Conservation (phyloP, 192 early-diverging fungal species). For the Funneliformis geosporum region DNA sequence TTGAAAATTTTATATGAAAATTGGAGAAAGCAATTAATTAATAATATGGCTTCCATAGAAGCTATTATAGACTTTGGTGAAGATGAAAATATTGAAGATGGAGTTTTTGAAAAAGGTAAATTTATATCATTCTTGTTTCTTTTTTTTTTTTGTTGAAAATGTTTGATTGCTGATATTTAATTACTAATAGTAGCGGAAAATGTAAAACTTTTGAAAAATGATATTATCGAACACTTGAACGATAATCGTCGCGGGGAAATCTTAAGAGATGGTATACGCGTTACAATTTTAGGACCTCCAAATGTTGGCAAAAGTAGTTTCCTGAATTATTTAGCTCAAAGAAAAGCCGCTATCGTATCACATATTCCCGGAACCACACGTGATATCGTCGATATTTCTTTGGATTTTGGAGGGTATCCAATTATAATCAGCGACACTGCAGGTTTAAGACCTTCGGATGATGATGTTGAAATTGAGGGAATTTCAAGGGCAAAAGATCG, state of each 20-base stretch:
- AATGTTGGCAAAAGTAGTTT: conserved; percentile 83
- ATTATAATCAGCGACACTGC: conserved; percentile 77
- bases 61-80: conserved; percentile 80
- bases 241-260: conserved; percentile 74
- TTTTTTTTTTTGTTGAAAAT: background rate
- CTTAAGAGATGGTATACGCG: conserved; percentile 65
- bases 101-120: conserved; percentile 55
- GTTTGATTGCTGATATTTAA: conserved; percentile 30
- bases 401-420: conserved; percentile 77
- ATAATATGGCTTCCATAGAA: conserved; percentile 63
- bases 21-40: conserved; percentile 64
- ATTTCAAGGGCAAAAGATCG: conserved; percentile 60
- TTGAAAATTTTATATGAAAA: conserved; percentile 60
- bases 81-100: conserved; percentile 79
- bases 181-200: conserved; percentile 1
- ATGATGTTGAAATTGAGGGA: conserved; percentile 70
- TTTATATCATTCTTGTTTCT: no score
- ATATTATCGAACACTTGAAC: conserved; percentile 53
- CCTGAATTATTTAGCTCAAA: conserved; percentile 66
- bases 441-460: conserved; percentile 61
- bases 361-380: conserved; percentile 76
- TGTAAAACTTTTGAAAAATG: conserved; percentile 26
- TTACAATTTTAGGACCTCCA: conserved; percentile 73
- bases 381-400: conserved; percentile 71
- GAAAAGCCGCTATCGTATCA: conserved; percentile 77